Conservation (phyloP, 1,284 basidiomycete species). For the Tetrapyrgos nigripes region DNA sequence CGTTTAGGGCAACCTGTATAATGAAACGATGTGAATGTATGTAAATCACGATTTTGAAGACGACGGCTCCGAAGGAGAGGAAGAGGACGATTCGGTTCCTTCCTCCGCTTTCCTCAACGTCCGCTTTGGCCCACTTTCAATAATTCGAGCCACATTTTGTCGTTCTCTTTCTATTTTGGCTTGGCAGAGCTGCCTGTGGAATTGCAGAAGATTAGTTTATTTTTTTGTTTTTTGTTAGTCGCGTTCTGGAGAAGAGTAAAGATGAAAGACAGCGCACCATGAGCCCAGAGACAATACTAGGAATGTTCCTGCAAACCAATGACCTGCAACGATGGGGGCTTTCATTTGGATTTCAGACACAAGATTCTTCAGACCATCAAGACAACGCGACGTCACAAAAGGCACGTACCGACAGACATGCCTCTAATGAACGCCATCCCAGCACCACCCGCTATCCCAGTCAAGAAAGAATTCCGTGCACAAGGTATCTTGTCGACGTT, state of each 20-base stretch:
- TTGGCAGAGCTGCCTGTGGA: conserved; percentile 66
- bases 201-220: background rate
- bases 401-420: conserved; percentile 45
- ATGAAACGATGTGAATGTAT: too few species aligned
- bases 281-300: conserved; percentile 47
- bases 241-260: background rate
- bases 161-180: conserved; percentile 60
- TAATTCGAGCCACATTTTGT: conserved; percentile 57
- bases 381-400: background rate
- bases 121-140: conserved; percentile 66
- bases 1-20: too few species aligned
- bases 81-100: background rate
- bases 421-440: conserved; percentile 45
- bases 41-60: too few species aligned
- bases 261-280: conserved; percentile 40
- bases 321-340: conserved; percentile 51
- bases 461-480: conserved; percentile 40
- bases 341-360: background rate
- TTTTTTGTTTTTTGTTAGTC: conserved; percentile 11
- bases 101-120: conserved; percentile 42
- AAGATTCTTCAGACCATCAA: background rate
- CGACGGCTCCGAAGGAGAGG: background rate
- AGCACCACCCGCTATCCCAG: conserved; percentile 27
- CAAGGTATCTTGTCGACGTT: conserved; percentile 19
- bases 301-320: conserved; percentile 55